Evolutionary conservation across 345 rosid species (phyloP).

Genomic region (Noccaea bulbosa): DNA sequence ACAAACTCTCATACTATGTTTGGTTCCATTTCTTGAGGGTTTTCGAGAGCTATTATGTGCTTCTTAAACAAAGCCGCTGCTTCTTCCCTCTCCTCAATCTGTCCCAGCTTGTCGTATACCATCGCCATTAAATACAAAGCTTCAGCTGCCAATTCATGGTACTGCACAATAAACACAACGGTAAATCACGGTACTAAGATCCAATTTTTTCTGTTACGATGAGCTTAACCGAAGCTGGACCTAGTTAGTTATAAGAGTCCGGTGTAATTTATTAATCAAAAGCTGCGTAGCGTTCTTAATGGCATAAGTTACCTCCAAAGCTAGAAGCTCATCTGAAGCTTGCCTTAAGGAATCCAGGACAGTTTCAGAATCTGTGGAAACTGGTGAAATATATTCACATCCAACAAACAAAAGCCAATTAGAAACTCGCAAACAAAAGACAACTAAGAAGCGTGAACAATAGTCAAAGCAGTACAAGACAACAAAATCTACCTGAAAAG

Average conservation of each 20-base stretch:
- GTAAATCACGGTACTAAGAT: conserved; percentile 4
- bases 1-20: conserved; percentile 19
- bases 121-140: conserved; percentile 77
- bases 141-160: conserved; percentile 88
- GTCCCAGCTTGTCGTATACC: conserved; percentile 66
- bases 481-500: conserved; percentile 63
- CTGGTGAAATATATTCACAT: conserved; percentile 45
- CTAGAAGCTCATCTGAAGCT: conserved; percentile 79
- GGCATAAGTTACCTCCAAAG: conserved; percentile 68
- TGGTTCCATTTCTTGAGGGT: conserved; percentile 55
- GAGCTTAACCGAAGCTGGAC: conserved; percentile 22
- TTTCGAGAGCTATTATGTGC: conserved; percentile 70
- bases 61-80: conserved; percentile 75
- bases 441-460: conserved; percentile 6
- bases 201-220: background rate
- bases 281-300: conserved; percentile 15
- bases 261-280: background rate
- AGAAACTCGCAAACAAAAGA: conserved; percentile 10
- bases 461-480: conserved; percentile 24
- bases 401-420: conserved; percentile 26
- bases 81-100: conserved; percentile 66
- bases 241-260: background rate
- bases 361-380: conserved; percentile 58
- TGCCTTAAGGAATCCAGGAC: conserved; percentile 81
- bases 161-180: conserved; percentile 51